phyloP scores from a whole-genome alignment of 495 filamentous ascomycete species.

The Penicillium daleae region DNA sequence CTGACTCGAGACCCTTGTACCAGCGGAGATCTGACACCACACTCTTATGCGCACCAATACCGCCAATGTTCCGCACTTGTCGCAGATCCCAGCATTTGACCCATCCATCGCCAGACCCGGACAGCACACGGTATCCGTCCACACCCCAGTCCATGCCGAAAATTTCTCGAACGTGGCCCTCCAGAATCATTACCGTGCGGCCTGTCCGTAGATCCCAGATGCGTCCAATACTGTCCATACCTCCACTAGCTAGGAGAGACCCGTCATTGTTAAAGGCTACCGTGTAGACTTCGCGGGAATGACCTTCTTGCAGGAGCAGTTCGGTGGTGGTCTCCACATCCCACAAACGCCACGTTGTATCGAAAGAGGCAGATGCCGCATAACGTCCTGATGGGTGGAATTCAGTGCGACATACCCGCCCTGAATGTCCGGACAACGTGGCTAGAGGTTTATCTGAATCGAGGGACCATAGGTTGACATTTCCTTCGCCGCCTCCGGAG shows the following conservation, averaged over 20 bases:
- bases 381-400: conserved; percentile 93
- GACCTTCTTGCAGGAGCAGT: conserved; percentile 89
- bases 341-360: conserved; percentile 98
- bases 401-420: conserved; percentile 86
- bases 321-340: conserved; percentile 85
- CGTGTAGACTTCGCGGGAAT: conserved; percentile 88
- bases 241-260: conserved; percentile 85
- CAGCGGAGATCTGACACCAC: conserved; percentile 91
- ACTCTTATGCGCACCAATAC: conserved; percentile 88
- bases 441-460: conserved; percentile 79
- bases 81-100: conserved; percentile 97
- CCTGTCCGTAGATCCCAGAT: conserved; percentile 98
- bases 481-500: conserved; percentile 87
- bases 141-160: conserved; percentile 89
- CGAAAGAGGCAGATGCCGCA: conserved; percentile 90
- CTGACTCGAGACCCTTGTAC: conserved; percentile 82
- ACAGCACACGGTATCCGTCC: conserved; percentile 86
- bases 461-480: conserved; percentile 89
- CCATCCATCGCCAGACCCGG: conserved; percentile 92
- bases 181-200: conserved; percentile 92
- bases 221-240: conserved; percentile 89
- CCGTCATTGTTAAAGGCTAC: conserved; percentile 89
- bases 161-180: conserved; percentile 92
- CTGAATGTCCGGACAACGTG: conserved; percentile 83
- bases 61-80: conserved; percentile 78